phyloP scores from a whole-genome alignment of 139 green algal species.

The Volvox reticuliferus region DNA sequence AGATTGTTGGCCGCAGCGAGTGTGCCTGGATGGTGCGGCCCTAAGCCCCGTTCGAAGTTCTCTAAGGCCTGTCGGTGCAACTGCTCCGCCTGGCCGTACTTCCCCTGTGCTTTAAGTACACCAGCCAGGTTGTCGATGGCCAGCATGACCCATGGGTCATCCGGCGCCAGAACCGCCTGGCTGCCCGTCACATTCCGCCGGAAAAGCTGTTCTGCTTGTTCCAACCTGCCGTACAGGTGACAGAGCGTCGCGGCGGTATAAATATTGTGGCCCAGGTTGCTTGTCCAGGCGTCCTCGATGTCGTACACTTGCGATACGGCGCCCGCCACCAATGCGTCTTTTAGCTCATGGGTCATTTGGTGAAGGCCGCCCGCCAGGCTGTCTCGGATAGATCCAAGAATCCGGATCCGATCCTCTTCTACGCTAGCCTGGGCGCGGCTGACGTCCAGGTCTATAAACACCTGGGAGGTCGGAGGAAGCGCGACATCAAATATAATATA shows the following conservation, averaged over 20 bases:
- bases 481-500: too few species aligned
- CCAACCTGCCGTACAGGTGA: background rate
- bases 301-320: background rate
- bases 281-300: background rate
- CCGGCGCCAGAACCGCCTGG: background rate
- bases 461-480: background rate
- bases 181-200: background rate
- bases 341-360: background rate
- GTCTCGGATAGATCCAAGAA: background rate
- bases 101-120: background rate
- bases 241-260: background rate
- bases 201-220: background rate
- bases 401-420: background rate
- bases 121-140: background rate
- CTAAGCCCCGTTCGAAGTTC: background rate
- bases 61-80: background rate
- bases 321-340: background rate
- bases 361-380: background rate
- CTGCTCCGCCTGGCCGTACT: background rate
- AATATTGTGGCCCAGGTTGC: background rate
- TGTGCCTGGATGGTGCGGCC: background rate
- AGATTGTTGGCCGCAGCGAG: background rate
- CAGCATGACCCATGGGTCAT: background rate
- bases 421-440: background rate
- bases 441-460: conserved; percentile 11